Evolutionary conservation across 805 yeast genomes (phyloP).

Genomic region (Lipomyces spencermartinsiae): DNA sequence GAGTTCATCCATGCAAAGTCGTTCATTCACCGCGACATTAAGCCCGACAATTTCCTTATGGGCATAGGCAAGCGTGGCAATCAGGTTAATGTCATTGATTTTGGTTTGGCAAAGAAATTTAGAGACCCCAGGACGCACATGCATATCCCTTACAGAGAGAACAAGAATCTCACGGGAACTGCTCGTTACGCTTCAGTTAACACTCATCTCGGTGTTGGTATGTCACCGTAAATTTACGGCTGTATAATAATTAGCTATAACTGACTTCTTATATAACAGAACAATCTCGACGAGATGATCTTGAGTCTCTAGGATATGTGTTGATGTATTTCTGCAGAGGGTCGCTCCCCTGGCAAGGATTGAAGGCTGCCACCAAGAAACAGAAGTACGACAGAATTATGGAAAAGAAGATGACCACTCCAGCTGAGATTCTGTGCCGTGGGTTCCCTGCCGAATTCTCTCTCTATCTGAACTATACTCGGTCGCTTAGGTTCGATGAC

Average conservation of each 20-base stretch:
- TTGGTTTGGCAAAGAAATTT: conserved; percentile 91
- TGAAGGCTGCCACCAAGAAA: conserved; percentile 94
- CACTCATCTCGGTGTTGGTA: conserved; percentile 85
- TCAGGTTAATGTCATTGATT: conserved; percentile 92
- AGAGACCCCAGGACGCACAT: conserved; percentile 92
- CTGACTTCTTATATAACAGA: conserved; percentile 50
- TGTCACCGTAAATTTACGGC: background rate
- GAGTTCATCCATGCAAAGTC: conserved; percentile 96
- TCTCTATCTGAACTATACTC: conserved; percentile 84
- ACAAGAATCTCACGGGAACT: conserved; percentile 95
- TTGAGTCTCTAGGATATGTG: conserved; percentile 93
- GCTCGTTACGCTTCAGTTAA: conserved; percentile 95
- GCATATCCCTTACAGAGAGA: conserved; percentile 95
- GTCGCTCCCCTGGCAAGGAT: conserved; percentile 97
- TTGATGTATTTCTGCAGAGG: conserved; percentile 94
- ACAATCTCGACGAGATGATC: conserved; percentile 94
- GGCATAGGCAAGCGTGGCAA: conserved; percentile 94
- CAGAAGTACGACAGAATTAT: conserved; percentile 95
- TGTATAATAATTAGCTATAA: background rate
- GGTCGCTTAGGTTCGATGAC: conserved; percentile 91
- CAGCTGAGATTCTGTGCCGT: conserved; percentile 82
- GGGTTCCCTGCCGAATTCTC: conserved; percentile 93
- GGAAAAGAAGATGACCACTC: conserved; percentile 92
- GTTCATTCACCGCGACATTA: conserved; percentile 83
- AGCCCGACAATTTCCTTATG: conserved; percentile 84